Evolutionary conservation across 2,329 filamentous ascomycete genomes (phyloP).

Genomic region (Penicillium sp.): DNA sequence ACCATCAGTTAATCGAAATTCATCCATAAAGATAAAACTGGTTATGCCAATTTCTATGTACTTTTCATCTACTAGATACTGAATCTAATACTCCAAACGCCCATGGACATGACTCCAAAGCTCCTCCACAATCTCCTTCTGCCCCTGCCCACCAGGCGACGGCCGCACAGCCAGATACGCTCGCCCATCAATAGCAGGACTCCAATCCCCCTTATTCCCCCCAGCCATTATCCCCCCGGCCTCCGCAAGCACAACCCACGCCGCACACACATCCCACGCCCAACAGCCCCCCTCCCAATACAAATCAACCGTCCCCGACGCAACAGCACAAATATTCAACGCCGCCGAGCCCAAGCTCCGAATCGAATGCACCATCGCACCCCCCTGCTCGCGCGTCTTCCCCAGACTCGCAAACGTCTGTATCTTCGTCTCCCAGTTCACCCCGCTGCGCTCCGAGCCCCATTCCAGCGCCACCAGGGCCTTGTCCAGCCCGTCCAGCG

Average conservation of each 20-base stretch:
- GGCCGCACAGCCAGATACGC: constrained; percentile 47
- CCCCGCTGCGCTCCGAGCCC: constrained; percentile 55
- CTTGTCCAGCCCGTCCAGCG: constrained; percentile 47
- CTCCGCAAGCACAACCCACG: constrained; percentile 58
- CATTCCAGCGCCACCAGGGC: constrained; percentile 59
- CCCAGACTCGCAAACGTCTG: constrained; percentile 51
- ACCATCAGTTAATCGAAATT: not conserved
- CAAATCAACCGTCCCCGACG: constrained; percentile 54
- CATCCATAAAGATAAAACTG: not conserved
- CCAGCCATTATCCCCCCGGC: constrained; percentile 59
- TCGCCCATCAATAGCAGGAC: constrained; percentile 53
- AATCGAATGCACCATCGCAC: constrained; percentile 60
- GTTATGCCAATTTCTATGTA: not conserved
- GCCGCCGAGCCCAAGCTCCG: constrained; percentile 57
- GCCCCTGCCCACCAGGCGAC: constrained; percentile 28
- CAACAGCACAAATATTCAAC: constrained; percentile 58
- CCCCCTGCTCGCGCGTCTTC: constrained; percentile 49
- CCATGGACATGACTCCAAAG: constrained; percentile 41
- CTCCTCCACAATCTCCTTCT: constrained; percentile 39
- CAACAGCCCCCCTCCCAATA: constrained; percentile 65
- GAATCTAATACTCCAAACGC: constrained; percentile 31
- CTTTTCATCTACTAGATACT: not conserved
- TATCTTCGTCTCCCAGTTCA: constrained; percentile 55
- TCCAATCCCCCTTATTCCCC: constrained; percentile 56
- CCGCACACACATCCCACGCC: constrained; percentile 64